Conservation (phyloP, 2,329 filamentous ascomycete species). For the Colletotrichum falcatum region DNA sequence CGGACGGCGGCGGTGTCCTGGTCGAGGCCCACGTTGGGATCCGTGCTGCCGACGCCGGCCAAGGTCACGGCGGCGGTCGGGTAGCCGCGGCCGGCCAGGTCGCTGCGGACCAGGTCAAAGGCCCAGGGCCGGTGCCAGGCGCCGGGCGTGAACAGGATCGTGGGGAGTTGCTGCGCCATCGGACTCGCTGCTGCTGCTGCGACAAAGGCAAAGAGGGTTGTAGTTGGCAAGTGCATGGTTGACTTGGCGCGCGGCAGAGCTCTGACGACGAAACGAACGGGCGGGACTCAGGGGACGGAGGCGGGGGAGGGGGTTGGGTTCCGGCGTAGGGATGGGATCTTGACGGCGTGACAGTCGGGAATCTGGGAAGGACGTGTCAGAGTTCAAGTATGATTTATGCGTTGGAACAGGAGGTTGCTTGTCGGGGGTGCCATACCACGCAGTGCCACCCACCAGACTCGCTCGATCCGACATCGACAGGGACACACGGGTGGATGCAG, state of each 20-base stretch:
- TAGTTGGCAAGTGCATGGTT: not conserved
- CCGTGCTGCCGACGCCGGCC: constrained; percentile 49
- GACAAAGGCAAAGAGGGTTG: not conserved
- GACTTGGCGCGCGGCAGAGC: not conserved
- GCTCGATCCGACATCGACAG: too few relatives aligned
- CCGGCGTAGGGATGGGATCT: not conserved
- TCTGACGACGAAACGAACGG: not conserved
- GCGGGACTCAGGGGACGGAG: too few relatives aligned
- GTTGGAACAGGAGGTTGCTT: not conserved
- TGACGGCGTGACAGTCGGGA: not conserved
- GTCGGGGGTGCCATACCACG: not conserved
- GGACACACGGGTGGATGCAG: too few relatives aligned
- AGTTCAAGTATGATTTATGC: not conserved
- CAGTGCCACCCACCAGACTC: not conserved
- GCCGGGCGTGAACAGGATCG: constrained; percentile 53
- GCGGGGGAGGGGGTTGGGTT: not conserved
- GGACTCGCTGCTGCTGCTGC: not conserved
- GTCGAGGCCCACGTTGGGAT: constrained; percentile 42
- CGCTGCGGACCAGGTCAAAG: constrained; percentile 47
- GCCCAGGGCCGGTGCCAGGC: constrained; percentile 51
- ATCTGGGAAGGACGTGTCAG: not conserved
- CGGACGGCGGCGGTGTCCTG: constrained; percentile 50
- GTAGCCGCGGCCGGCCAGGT: constrained; percentile 49
- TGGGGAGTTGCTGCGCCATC: constrained; percentile 7
- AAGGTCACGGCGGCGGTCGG: constrained; percentile 48